phyloP scores from a whole-genome alignment of 371 early-diverging fungal species.

The Circinella minor region DNA sequence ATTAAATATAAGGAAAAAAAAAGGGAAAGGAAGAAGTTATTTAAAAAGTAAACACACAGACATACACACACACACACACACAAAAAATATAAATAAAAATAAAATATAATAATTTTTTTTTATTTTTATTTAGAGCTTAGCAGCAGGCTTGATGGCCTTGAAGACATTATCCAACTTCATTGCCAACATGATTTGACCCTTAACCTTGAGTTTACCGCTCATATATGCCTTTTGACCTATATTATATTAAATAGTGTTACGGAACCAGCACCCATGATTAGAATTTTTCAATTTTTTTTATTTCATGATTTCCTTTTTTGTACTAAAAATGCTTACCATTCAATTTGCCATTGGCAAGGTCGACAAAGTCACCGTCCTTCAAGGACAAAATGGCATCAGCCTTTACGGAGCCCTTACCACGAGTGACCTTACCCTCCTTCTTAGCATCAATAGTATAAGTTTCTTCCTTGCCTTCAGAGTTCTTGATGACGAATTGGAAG shows the following conservation, averaged over 20 bases:
- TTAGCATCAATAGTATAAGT: constrained; percentile 81
- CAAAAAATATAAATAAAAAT: no score
- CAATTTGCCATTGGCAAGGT: constrained; percentile 82
- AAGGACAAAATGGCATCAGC: constrained; percentile 72
- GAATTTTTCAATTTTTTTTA: no score
- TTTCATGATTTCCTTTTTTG: not conserved
- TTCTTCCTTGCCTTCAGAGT: constrained; percentile 66
- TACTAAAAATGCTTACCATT: constrained; percentile 55
- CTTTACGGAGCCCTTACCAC: constrained; percentile 69
- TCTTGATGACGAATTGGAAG: constrained; percentile 85
- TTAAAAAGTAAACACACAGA: no score
- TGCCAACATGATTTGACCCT: constrained; percentile 90
- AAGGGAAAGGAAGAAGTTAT: no score
- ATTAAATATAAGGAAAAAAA: no score
- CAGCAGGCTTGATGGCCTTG: constrained; percentile 50
- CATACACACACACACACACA: no score
- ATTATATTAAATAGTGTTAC: no score
- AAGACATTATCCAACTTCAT: constrained; percentile 77
- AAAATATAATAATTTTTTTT: no score
- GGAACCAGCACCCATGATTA: no score
- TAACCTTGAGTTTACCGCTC: constrained; percentile 83
- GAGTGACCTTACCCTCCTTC: constrained; percentile 61
- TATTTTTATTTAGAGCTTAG: constrained; percentile 53
- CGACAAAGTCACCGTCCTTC: constrained; percentile 84
- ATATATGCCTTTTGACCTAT: constrained; percentile 77